A percentile compares a stretch with the other conserved stretches of the same genome.
Conservation (phyloP, 1,284 basidiomycete genomes). For the Porogramme epimiltina region DNA sequence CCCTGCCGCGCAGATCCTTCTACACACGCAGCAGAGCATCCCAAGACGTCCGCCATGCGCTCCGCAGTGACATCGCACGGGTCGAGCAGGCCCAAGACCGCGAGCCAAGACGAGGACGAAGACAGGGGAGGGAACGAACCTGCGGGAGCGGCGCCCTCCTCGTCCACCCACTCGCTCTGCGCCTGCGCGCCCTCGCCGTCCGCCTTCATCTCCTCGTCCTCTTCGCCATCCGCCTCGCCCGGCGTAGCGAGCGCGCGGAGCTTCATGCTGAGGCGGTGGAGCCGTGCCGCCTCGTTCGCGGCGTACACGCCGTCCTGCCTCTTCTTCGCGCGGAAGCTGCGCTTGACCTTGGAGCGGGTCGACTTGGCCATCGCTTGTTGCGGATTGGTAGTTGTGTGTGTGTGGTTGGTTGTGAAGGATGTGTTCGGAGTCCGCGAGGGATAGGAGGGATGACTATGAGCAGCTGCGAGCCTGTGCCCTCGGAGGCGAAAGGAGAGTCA, state of each 20-base stretch:
- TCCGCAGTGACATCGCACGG: slow-evolving; percentile 54
- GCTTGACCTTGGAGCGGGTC: slow-evolving; percentile 87
- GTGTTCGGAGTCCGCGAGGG: slow-evolving; percentile 1
- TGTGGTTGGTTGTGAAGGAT: neutral
- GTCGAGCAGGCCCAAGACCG: slow-evolving; percentile 57
- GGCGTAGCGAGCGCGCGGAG: slow-evolving; percentile 52
- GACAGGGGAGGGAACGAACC: slow-evolving; percentile 58
- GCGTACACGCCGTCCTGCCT: slow-evolving; percentile 84
- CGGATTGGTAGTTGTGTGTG: neutral
- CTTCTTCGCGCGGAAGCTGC: slow-evolving; percentile 83
- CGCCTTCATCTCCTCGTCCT: slow-evolving; percentile 38
- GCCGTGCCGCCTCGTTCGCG: slow-evolving; percentile 81
- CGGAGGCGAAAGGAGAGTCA: slow-evolving; percentile 2
- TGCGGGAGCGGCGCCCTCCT: slow-evolving; percentile 33
- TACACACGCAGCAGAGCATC: slow-evolving; percentile 10
- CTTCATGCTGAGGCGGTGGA: slow-evolving; percentile 76
- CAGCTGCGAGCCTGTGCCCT: neutral
- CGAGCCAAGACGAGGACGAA: slow-evolving; percentile 54
- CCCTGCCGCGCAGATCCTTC: no score
- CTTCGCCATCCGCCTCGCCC: slow-evolving; percentile 39
- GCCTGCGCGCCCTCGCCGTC: slow-evolving; percentile 18
- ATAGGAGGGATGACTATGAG: neutral
- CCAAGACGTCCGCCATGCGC: no score
- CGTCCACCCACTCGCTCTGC: slow-evolving; percentile 29
- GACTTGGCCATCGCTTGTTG: slow-evolving; percentile 85